phyloP scores from a whole-genome alignment of 495 filamentous ascomycete genomes.

The Aspergillus sparsus region DNA sequence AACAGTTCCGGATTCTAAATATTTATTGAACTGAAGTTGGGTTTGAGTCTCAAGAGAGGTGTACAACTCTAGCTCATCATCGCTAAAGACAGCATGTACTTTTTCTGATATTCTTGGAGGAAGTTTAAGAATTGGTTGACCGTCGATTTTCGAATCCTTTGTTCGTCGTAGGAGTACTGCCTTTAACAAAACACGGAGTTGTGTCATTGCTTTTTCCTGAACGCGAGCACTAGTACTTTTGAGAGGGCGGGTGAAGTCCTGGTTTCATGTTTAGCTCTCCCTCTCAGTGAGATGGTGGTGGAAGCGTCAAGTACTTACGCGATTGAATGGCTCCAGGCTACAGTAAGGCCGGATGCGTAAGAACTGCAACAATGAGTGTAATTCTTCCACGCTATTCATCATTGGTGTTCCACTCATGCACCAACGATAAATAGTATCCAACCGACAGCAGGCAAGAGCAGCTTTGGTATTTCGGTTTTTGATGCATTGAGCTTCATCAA shows the following conservation, averaged over 20 bases:
- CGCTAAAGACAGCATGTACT: slow-evolving; percentile 68
- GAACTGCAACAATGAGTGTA: slow-evolving; percentile 83
- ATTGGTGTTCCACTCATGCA: slow-evolving; percentile 94
- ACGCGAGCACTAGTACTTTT: slow-evolving; percentile 38
- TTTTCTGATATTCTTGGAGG: slow-evolving; percentile 68
- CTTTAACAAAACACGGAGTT: slow-evolving; percentile 78
- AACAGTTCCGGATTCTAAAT: slow-evolving; percentile 68
- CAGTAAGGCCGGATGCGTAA: slow-evolving; percentile 80
- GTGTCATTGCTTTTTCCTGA: slow-evolving; percentile 59
- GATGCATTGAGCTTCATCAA: slow-evolving; percentile 94
- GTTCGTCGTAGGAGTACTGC: slow-evolving; percentile 84
- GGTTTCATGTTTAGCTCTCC: slow-evolving; percentile 5
- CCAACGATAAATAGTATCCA: slow-evolving; percentile 69
- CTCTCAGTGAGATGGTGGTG: neutral
- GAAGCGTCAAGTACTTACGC: slow-evolving; percentile 36
- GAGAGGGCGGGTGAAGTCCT: slow-evolving; percentile 55
- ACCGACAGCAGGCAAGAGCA: slow-evolving; percentile 59
- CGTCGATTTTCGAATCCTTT: slow-evolving; percentile 82
- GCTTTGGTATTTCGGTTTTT: slow-evolving; percentile 78
- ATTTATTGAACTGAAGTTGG: slow-evolving; percentile 74
- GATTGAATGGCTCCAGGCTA: slow-evolving; percentile 61
- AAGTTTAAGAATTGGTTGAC: slow-evolving; percentile 75
- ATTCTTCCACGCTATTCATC: slow-evolving; percentile 83
- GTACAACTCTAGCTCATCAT: slow-evolving; percentile 75
- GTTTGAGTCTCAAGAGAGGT: slow-evolving; percentile 65